Conservation (phyloP, 2,329 filamentous ascomycete genomes). For the Talaromyces atroroseus region DNA sequence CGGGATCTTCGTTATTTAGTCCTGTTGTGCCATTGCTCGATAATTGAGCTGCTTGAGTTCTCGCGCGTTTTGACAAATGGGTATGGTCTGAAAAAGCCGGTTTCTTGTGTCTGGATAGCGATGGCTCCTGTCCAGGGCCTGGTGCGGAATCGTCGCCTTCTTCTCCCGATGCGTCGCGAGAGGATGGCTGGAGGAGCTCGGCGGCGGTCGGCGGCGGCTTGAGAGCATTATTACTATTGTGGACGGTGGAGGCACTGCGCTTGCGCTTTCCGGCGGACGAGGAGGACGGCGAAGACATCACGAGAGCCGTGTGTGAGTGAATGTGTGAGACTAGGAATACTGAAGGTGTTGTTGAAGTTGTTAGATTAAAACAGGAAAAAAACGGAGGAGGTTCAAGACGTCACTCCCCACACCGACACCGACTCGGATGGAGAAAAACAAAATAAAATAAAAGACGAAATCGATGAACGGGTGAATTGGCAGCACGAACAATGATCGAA, state of each 20-base stretch:
- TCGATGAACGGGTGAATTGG: background rate
- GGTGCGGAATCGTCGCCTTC: slow-evolving; percentile 62
- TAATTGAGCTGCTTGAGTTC: slow-evolving; percentile 45
- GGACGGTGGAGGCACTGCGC: slow-evolving; percentile 48
- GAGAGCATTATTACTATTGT: slow-evolving; percentile 35
- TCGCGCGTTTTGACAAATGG: slow-evolving; percentile 69
- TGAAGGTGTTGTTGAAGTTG: slow-evolving; percentile 1
- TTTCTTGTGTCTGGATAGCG: slow-evolving; percentile 52
- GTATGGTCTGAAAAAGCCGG: slow-evolving; percentile 42
- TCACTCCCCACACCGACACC: slow-evolving; percentile 2
- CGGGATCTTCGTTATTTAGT: slow-evolving; percentile 50
- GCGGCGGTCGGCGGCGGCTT: slow-evolving; percentile 52
- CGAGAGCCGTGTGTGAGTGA: background rate
- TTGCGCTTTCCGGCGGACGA: slow-evolving; percentile 69
- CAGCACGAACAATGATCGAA: background rate
- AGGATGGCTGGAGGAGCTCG: slow-evolving; percentile 65
- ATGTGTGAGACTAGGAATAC: background rate
- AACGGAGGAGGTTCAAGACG: slow-evolving; percentile 2
- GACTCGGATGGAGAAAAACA: background rate
- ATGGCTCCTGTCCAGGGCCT: slow-evolving; percentile 1
- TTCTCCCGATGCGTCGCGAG: slow-evolving; percentile 76
- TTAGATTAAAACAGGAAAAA: slow-evolving; percentile 2
- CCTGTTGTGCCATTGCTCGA: slow-evolving; percentile 24
- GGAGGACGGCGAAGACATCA: slow-evolving; percentile 58
- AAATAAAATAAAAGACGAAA: background rate